Evolutionary conservation across 1,139 yeast genomes (phyloP), one percentile per base, ranked within the genome.

Genomic region (Pichia sp.): DNA sequence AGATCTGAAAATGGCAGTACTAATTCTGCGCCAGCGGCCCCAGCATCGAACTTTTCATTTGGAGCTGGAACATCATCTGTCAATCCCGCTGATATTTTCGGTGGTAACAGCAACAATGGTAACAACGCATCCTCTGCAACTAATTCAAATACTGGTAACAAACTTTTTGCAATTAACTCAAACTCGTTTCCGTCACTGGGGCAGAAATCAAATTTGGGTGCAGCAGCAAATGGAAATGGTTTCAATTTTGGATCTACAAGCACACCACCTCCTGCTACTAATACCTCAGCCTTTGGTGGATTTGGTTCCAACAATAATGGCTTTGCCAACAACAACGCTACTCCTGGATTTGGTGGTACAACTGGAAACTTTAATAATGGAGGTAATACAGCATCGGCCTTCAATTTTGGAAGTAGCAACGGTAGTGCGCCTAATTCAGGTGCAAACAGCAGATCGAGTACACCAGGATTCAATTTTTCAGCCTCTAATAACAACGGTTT

Each of bases 401-500:
- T 44, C 31, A 40, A 44, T 28, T 36, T 44, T n/a, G 37, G 43
- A 10, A 7, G 26, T n/a, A n/a, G 26, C 36, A 34, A 34, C 6
- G 44, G 38, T 11, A 40, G 44, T 31, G 40, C 36, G 2, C 55
- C 26, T 23, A 46, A 37, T 26, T 45, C 44, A 9, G 40, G 27
- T 7, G 33, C 37, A 29, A 45, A 27, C 35, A 54, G 56, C 23
- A 48, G 58, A 29, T 52, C 60, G 3, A 52, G 57, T 3, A 55
- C 61, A 4, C 63, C 63, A 23, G 55, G 50, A 43, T 54, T 59
- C 48, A 55, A 59, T 43, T 60, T 60, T 46, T 49, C 59, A 4
- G 63, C 61, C 7, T 47, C 49, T 27, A 44, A 48, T 27, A 16
- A 7, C 8, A n/a, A 7, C 26, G 26, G 10, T 8, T 8, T 31